Base-by-base conservation (phyloP, 2,329 filamentous ascomycete species). In the Coniella lustricola region DNA sequence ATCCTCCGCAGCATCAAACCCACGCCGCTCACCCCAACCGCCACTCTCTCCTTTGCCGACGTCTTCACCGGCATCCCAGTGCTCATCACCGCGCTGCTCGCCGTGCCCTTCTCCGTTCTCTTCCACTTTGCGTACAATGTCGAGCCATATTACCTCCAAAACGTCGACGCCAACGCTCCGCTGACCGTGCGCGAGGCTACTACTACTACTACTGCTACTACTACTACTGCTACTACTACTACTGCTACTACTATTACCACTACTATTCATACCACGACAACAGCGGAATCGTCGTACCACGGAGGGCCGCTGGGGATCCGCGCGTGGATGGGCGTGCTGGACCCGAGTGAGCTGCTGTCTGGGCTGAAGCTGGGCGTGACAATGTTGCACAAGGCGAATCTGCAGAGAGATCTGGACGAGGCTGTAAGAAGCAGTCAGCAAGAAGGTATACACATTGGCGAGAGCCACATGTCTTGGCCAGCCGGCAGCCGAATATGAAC, bases 51-150 rank as follows among this genome's bases (percentile, higher is more conserved):
- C 32, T 58, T 55, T 34, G 57, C 56, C 10, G 59, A 61, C 22
- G 47, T 60, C 40, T 54, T 60, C 36, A 58, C 60, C 39, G 58
- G 59, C 3, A 58, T 61, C 10, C 58, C 59, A 0, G 54, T 54
- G 9, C 53, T 61, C 42, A 52, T 61, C 12, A 54, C 54, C 46
- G 60, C 59, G 36, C 48, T 61, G 10, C 53, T 61, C 44, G 59
- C 60, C 50, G 55, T 61, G 3, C 59, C 59, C 10, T 54, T 61
- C 35, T 54, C 59, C 10, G 21, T 59, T 17, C 54, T 61, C 44
- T 55, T 61, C 37, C 46, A 57, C 39, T 55, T 54, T 47, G 58
- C 59, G 7, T 61, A 61, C 51, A 48, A 54, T 8, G 54, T 58
- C 18, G 48, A 53, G 13, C 58, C 59, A 4, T 61, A 61, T 40